phyloP scores from a whole-genome alignment of 2,329 filamentous ascomycete genomes.

The Sordariomycetes sp. region DNA sequence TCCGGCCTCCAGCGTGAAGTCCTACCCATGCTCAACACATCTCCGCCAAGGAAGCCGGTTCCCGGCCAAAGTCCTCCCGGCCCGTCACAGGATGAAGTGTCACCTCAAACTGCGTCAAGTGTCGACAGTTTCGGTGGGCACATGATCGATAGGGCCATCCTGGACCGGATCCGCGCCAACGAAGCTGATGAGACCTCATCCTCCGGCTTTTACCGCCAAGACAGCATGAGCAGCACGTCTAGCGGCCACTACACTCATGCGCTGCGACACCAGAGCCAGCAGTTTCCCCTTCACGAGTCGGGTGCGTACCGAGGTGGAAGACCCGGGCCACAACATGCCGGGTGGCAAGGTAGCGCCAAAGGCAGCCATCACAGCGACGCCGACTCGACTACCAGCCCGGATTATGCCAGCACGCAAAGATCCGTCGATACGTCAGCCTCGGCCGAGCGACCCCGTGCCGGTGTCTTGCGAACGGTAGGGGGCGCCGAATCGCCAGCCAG shows the following conservation, averaged over 20 bases:
- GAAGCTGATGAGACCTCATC: conserved; percentile 9
- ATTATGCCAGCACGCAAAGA: conserved; percentile 63
- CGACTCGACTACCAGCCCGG: conserved; percentile 56
- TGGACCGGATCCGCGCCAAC: conserved; percentile 31
- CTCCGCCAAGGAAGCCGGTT: conserved; percentile 40
- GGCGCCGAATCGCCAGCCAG: conserved; percentile 19
- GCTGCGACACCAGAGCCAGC: neutral
- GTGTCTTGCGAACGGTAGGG: conserved; percentile 71
- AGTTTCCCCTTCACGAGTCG: neutral
- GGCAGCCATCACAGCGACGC: conserved; percentile 50
- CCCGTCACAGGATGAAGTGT: neutral
- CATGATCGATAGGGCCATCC: conserved; percentile 34
- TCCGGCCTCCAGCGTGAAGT: conserved; percentile 1
- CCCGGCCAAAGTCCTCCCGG: conserved; percentile 25
- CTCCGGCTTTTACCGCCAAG: conserved; percentile 18
- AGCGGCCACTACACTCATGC: conserved; percentile 23
- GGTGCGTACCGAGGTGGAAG: neutral
- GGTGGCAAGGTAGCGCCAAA: conserved; percentile 17
- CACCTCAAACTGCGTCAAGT: conserved; percentile 2
- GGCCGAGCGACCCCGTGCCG: conserved; percentile 61
- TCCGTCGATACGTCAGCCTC: conserved; percentile 40
- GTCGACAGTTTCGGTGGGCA: neutral
- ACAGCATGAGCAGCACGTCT: conserved; percentile 16
- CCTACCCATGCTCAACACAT: conserved; percentile 21
- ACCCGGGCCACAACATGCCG: neutral